phyloP scores from a whole-genome alignment of 2,329 filamentous ascomycete genomes.

The Colletotrichum sp. region DNA sequence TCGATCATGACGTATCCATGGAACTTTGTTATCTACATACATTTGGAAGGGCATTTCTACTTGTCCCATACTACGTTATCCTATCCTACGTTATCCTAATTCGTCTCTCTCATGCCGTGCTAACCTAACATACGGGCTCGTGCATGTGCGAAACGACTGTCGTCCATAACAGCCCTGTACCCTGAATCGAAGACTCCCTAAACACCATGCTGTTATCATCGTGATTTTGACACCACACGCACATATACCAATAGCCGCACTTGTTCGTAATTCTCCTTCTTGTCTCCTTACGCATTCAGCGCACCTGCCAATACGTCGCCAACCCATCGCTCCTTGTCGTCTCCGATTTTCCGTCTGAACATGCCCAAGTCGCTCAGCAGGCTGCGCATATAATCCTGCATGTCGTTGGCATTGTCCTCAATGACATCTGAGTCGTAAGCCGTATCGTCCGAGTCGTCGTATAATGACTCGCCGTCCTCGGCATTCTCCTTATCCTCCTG shows the following conservation, averaged over 20 bases:
- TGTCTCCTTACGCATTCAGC: slow-evolving; percentile 40
- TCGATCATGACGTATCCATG: not conserved
- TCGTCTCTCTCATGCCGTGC: not conserved
- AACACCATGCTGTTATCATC: slow-evolving; percentile 23
- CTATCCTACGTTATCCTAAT: not conserved
- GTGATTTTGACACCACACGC: not conserved
- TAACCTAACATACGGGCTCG: not conserved
- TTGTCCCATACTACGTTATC: not conserved
- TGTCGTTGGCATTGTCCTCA: slow-evolving; percentile 62
- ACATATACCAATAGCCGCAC: not conserved
- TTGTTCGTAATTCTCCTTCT: not conserved
- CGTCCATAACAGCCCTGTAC: not conserved
- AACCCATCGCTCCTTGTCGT: slow-evolving; percentile 77
- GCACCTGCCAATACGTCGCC: slow-evolving; percentile 59
- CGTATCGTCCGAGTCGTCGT: slow-evolving; percentile 48
- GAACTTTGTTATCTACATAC: not conserved
- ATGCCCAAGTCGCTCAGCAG: slow-evolving; percentile 80
- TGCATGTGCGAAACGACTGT: not conserved
- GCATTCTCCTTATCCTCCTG: slow-evolving; percentile 59
- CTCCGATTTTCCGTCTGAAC: slow-evolving; percentile 85
- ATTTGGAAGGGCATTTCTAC: not conserved
- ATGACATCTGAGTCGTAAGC: slow-evolving; percentile 47
- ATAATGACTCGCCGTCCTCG: slow-evolving; percentile 56
- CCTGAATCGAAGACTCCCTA: slow-evolving; percentile 16
- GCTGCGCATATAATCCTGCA: slow-evolving; percentile 85